Evolutionary conservation across 371 early-diverging fungal genomes (phyloP).

Genomic region (Batrachochytrium dendrobatidis): DNA sequence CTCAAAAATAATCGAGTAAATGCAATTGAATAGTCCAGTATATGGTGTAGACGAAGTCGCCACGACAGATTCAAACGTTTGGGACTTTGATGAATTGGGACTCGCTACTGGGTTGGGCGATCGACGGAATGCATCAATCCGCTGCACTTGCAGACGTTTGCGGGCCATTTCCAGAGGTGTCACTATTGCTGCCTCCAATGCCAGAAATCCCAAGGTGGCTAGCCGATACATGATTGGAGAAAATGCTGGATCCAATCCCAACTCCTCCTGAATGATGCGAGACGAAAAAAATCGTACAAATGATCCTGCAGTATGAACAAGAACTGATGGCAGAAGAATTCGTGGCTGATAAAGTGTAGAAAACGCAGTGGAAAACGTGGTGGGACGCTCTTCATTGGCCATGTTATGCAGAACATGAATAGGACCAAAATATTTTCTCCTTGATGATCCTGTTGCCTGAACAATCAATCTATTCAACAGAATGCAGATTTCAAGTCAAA

Average conservation of each 20-base stretch:
- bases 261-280: conserved; percentile 26
- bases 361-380: conserved; percentile 7
- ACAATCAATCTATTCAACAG: conserved; percentile 33
- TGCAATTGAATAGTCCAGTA: conserved; percentile 21
- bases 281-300: conserved; percentile 21
- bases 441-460: conserved; percentile 19
- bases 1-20: conserved; percentile 22
- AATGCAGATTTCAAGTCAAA: too few relatives aligned
- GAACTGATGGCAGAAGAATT: conserved; percentile 26
- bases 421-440: conserved; percentile 36
- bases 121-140: conserved; percentile 3
- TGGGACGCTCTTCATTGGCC: conserved; percentile 22
- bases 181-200: conserved; percentile 24
- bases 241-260: conserved; percentile 31
- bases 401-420: conserved; percentile 30
- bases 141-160: conserved; percentile 31
- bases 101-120: conserved; percentile 6
- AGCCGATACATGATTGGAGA: conserved; percentile 27
- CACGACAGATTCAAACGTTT: conserved; percentile 16
- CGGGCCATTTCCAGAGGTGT: conserved; percentile 38
- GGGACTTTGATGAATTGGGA: conserved; percentile 3
- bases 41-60: conserved; percentile 18
- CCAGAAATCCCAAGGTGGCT: conserved; percentile 24
- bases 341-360: conserved; percentile 22
- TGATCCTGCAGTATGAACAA: conserved; percentile 23